Conservation (phyloP, 768 basidiomycete genomes). For the Tricholoma furcatifolium region DNA sequence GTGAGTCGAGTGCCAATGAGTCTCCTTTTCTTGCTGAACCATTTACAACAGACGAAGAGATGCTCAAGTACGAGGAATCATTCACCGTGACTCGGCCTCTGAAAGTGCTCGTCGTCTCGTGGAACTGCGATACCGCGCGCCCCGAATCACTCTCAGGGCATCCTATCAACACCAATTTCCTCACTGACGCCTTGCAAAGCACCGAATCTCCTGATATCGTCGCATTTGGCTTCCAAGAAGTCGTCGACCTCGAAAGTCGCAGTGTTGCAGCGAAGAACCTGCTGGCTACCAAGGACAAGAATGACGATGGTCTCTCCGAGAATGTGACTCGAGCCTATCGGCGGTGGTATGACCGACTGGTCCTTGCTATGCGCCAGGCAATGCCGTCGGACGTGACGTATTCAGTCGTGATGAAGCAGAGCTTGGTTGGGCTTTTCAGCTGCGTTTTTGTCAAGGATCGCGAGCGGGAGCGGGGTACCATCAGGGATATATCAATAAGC, state of each 20-base stretch:
- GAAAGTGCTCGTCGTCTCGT: constrained; percentile 78
- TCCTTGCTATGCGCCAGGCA: constrained; percentile 66
- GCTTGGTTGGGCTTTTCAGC: constrained; percentile 85
- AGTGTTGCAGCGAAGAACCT: constrained; percentile 92
- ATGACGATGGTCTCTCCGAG: constrained; percentile 60
- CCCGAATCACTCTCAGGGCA: constrained; percentile 70
- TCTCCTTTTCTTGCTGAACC: not conserved
- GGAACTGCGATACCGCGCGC: constrained; percentile 90
- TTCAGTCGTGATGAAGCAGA: constrained; percentile 79
- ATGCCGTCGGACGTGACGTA: constrained; percentile 80
- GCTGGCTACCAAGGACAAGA: constrained; percentile 70
- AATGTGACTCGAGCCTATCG: constrained; percentile 87
- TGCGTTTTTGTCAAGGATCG: constrained; percentile 72
- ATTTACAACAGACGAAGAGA: constrained; percentile 58
- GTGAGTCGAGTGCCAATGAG: constrained; percentile 42
- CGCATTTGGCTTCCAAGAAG: constrained; percentile 92
- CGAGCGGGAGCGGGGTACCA: constrained; percentile 41
- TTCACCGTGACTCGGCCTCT: constrained; percentile 82
- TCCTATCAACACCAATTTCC: constrained; percentile 73
- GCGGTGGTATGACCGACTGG: constrained; percentile 83
- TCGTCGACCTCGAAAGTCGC: constrained; percentile 92
- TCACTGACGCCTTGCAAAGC: constrained; percentile 73
- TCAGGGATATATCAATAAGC: constrained; percentile 73
- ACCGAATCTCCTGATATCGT: constrained; percentile 85
- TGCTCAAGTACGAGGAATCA: constrained; percentile 69